A percentile compares a stretch with the other conserved stretches of the same genome.
Evolutionary conservation across 2,329 filamentous ascomycete species (phyloP).

Genomic region (Epichloe typhina): DNA sequence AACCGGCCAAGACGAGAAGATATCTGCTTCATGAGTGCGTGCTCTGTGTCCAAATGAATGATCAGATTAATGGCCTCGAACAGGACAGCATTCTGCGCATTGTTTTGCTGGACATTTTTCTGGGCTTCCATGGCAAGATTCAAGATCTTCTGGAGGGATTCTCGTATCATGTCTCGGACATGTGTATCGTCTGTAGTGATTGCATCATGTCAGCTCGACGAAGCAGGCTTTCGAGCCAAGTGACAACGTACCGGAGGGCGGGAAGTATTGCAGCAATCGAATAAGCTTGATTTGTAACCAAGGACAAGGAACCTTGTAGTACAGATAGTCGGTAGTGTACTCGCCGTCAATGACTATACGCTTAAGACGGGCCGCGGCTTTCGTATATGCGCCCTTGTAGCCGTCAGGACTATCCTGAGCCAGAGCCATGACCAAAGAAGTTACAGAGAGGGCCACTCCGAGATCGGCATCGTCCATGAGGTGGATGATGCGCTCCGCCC

Average conservation of each 20-base stretch:
- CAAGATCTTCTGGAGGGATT: conserved; percentile 82
- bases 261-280: conserved; percentile 87
- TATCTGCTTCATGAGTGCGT: conserved; percentile 90
- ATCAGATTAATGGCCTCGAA: conserved; percentile 98
- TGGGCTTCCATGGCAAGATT: conserved; percentile 84
- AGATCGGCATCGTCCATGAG: conserved; percentile 94
- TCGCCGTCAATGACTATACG: conserved; percentile 84
- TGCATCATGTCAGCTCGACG: not conserved
- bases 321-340: conserved; percentile 81
- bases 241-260: conserved; percentile 59
- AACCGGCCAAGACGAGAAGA: conserved; percentile 84
- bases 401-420: conserved; percentile 89
- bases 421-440: conserved; percentile 86
- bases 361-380: conserved; percentile 81
- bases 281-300: conserved; percentile 97
- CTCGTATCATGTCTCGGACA: conserved; percentile 79
- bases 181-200: conserved; percentile 67
- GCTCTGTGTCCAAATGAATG: conserved; percentile 92
- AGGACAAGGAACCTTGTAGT: conserved; percentile 98
- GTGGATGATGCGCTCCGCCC: conserved; percentile 97
- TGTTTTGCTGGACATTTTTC: conserved; percentile 99
- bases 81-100: conserved; percentile 92
- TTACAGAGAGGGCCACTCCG: conserved; percentile 88
- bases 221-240: not conserved
- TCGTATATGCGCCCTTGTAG: conserved; percentile 88